Evolutionary conservation across 257 asterid species (phyloP), one percentile per base, ranked within the genome.

Genomic region (Rehmannia glutinosa): DNA sequence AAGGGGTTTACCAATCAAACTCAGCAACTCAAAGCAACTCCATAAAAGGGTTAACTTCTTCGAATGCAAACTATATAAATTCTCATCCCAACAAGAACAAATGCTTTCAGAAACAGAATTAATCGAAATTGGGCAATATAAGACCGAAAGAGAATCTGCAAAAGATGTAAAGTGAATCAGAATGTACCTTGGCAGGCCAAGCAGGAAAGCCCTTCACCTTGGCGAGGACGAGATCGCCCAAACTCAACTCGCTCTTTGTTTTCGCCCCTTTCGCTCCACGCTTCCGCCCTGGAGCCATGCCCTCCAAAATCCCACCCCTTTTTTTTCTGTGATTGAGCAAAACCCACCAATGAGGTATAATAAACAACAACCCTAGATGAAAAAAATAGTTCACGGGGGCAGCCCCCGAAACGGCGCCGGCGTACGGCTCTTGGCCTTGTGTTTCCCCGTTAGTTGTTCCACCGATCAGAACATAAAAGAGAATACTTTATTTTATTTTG

Each of bases 211-310:
- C 98, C 86, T 89, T 92, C 59, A 92, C 96, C 81, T 92, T 92
- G 64, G 98, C 98, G 56, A 92, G 97, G 43, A 91, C 97, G 28
- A 91, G 97, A 82, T 91, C 97, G 61, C 97, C 97, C 59, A 85
- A 56, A 66, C 81, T 75, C 86, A 91, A 83, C 69, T 89, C 86
- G 72, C 67, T 75, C 73, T 65, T 82, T 35, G 82, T 52, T 64
- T 77, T 86, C 50, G 63, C 66, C 45, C 86, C 89, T 73, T 86
- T 91, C 28, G 78, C 83, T 66, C 89, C 92, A 19, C 95, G 89
- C 75, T 66, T 86, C 61, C 86, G 81, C 70, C 81, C 84, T 3
- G 98, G 96, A 76, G 95, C 89, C 96, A 91, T 91, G 38, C 75
- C 61, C 69, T 56, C 38, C 20, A 16, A 69, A 64, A 17, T 65